Conservation (phyloP, 192 early-diverging fungal species). For the Radiomyces spectabilis region DNA sequence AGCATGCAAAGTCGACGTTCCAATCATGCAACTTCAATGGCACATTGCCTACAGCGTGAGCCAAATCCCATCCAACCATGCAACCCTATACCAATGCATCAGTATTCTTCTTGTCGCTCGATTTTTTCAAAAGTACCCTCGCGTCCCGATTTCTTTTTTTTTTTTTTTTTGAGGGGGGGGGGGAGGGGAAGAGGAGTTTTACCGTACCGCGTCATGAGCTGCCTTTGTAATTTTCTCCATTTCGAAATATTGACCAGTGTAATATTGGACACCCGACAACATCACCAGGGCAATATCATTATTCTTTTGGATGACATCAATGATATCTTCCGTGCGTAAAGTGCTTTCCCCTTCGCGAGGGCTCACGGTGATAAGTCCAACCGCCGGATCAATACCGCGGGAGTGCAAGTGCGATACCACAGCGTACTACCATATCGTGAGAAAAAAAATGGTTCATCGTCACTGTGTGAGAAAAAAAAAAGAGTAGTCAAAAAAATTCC, state of each 20-base stretch:
- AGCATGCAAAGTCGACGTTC: slow-evolving; percentile 95
- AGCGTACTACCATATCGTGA: slow-evolving; percentile 54
- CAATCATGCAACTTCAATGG: slow-evolving; percentile 86
- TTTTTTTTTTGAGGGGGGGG: no score
- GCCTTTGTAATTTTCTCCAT: slow-evolving; percentile 78
- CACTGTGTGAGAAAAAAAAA: background rate
- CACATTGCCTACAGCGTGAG: slow-evolving; percentile 94
- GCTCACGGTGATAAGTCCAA: slow-evolving; percentile 64
- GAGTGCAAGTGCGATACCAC: slow-evolving; percentile 82
- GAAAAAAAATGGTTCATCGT: background rate
- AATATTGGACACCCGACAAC: slow-evolving; percentile 90
- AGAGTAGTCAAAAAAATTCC: slow-evolving; percentile 1
- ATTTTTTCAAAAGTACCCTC: no score
- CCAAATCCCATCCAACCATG: slow-evolving; percentile 90
- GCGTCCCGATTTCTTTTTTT: background rate
- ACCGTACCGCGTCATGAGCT: slow-evolving; percentile 60
- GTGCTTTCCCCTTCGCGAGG: slow-evolving; percentile 68
- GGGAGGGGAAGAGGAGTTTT: no score
- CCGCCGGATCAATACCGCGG: slow-evolving; percentile 65
- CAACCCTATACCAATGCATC: slow-evolving; percentile 60
- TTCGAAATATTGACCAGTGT: slow-evolving; percentile 87
- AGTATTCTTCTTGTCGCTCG: no score
- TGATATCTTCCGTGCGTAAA: slow-evolving; percentile 75
- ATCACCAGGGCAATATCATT: slow-evolving; percentile 78
- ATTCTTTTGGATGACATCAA: slow-evolving; percentile 65